Conservation (phyloP, 1,284 basidiomycete genomes). For the Gomphus bonarii region DNA sequence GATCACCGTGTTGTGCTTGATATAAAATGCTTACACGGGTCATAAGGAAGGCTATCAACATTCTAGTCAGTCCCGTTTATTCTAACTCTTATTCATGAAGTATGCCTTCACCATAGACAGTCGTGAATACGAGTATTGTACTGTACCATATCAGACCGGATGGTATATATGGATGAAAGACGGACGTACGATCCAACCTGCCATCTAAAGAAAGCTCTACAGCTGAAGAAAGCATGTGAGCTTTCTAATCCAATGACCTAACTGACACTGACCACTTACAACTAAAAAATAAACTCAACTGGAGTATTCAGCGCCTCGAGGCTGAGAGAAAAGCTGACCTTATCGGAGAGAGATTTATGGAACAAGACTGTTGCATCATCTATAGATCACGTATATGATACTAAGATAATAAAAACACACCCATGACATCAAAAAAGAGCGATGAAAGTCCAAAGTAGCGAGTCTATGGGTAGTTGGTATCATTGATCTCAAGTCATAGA, state of each 20-base stretch:
- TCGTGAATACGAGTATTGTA: not conserved
- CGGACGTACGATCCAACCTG: not conserved
- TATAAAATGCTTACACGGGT: not conserved
- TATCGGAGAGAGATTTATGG: not conserved
- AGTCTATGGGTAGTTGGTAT: not conserved
- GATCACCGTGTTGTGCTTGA: not conserved
- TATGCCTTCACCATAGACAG: not conserved
- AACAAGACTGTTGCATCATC: not conserved
- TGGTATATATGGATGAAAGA: not conserved
- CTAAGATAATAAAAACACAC: not conserved
- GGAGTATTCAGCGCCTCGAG: not conserved
- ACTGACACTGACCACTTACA: not conserved
- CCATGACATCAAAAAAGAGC: not conserved
- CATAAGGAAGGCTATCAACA: not conserved
- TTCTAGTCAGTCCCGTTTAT: not conserved
- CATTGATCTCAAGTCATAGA: not conserved
- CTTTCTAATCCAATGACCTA: not conserved
- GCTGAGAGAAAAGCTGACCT: not conserved
- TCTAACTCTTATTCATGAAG: not conserved
- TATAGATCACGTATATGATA: not conserved
- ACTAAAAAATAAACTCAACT: not conserved
- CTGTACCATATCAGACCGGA: not conserved
- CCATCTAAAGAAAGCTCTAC: not conserved
- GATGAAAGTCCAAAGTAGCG: not conserved
- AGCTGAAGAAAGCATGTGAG: not conserved